These are phyloP conservation scores for Catenaria anguillulae DNA, from an alignment of 371 early-diverging fungal genomes.

Conservation along the genomic window DNA sequence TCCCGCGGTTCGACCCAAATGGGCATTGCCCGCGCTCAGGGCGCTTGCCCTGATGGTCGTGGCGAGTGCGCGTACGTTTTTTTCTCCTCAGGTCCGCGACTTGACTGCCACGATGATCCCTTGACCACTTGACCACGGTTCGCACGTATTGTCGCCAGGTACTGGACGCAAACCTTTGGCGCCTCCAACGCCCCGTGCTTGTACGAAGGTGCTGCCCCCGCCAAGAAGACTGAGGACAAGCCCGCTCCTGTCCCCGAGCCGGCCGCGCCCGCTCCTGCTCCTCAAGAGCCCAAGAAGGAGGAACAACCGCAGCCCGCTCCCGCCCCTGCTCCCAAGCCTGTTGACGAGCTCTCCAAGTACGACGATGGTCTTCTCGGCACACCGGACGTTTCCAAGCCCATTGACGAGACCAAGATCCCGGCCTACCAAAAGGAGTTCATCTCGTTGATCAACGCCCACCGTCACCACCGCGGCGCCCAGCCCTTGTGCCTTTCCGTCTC, in stretches of 20 bases:
- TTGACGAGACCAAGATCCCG: not conserved
- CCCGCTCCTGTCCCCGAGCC: not conserved
- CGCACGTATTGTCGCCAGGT: too few species aligned
- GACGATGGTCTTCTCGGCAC: not conserved
- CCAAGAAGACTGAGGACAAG: too few species aligned
- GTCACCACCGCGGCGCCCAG: not conserved
- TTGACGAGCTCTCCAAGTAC: not conserved
- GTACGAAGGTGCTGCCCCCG: not conserved
- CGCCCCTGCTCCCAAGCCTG: not conserved
- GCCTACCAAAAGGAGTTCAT: not conserved
- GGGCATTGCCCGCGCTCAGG: not conserved
- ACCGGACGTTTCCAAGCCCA: not conserved
- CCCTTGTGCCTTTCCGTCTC: not conserved
- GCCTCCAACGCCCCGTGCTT: too few species aligned
- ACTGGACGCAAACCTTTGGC: not conserved
- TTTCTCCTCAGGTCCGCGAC: too few species aligned
- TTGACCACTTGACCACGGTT: too few species aligned
- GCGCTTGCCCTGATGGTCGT: not conserved
- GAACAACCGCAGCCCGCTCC: not conserved
- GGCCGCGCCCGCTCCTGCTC: too few species aligned
- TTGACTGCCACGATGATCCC: not conserved
- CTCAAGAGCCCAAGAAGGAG: not conserved
- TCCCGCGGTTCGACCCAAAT: not conserved
- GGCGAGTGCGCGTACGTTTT: too few species aligned
- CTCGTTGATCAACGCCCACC: not conserved